A percentile compares a stretch with the other conserved stretches of the same genome.
These are phyloP conservation scores for Diphasiastrum complanatum DNA, from an alignment of 83 land plant species.

Conservation along the genomic window DNA sequence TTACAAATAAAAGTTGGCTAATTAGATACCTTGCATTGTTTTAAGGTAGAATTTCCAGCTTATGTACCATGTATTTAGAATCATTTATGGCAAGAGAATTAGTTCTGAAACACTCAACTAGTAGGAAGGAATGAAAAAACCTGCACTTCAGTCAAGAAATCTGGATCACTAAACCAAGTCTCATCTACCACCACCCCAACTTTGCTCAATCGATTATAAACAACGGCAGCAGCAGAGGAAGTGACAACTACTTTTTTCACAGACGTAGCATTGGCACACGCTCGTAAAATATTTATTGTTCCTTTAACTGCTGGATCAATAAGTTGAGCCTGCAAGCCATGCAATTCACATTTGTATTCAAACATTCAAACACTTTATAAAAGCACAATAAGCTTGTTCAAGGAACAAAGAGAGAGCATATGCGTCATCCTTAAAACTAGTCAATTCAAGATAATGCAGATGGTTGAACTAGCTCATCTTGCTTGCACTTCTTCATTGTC, in stretches of 20 bases:
- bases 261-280: slow-evolving; percentile 51
- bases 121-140: slow-evolving; percentile 15
- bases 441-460: no score
- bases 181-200: slow-evolving; percentile 67
- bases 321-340: slow-evolving; percentile 58
- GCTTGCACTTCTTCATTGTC: no score
- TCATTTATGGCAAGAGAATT: background rate
- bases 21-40: background rate
- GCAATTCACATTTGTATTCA: background rate
- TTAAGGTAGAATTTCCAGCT: background rate
- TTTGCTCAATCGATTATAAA: no score
- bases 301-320: slow-evolving; percentile 86
- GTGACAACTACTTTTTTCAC: slow-evolving; percentile 63
- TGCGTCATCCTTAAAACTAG: no score
- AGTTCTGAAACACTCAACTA: background rate
- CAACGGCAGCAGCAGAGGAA: no score
- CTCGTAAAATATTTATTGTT: slow-evolving; percentile 71
- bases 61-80: background rate
- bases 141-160: slow-evolving; percentile 33
- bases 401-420: slow-evolving; percentile 3
- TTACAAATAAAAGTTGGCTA: background rate
- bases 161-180: slow-evolving; percentile 52
- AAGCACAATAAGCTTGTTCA: no score
- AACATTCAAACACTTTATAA: no score
- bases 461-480: no score